phyloP scores from a whole-genome alignment of 108 stramenopile species.

The Conticribra weissflogii region DNA sequence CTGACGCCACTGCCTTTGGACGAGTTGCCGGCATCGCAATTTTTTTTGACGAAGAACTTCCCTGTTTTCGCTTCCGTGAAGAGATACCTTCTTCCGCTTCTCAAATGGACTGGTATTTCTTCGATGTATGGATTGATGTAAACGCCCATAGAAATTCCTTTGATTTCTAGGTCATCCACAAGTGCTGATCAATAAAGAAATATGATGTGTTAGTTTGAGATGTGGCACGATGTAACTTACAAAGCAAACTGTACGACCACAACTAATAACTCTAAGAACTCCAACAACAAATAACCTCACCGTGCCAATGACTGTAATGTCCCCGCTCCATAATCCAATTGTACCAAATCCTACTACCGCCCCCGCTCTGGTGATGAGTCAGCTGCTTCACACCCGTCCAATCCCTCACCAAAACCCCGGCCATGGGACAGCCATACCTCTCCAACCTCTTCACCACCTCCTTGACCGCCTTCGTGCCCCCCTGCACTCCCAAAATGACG shows the following conservation, averaged over 20 bases:
- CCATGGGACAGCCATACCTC: constrained; percentile 17
- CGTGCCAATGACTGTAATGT: constrained; percentile 48
- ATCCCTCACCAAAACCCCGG: constrained; percentile 56
- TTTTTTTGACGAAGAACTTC: constrained; percentile 29
- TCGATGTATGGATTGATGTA: constrained; percentile 55
- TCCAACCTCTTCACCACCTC: constrained; percentile 11
- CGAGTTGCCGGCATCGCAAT: not conserved
- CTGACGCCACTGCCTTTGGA: not conserved
- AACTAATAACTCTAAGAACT: not conserved
- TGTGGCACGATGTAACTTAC: no score
- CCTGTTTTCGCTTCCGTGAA: constrained; percentile 40
- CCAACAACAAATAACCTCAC: not conserved
- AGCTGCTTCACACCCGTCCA: constrained; percentile 49
- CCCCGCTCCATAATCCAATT: constrained; percentile 55
- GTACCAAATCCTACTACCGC: constrained; percentile 44
- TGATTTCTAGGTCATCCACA: constrained; percentile 28
- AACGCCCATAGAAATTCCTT: constrained; percentile 40
- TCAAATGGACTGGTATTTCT: constrained; percentile 50
- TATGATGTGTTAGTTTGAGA: no score
- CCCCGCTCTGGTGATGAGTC: constrained; percentile 8
- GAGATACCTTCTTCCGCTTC: constrained; percentile 46
- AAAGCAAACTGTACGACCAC: no score
- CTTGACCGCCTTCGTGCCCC: constrained; percentile 39
- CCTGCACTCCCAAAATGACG: constrained; percentile 49
- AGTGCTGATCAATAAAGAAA: constrained; percentile 5